Percentiles rank a stretch among this genome's conserved stretches.
phyloP scores from a whole-genome alignment of 495 filamentous ascomycete species.

The Xeromyces bisporus region DNA sequence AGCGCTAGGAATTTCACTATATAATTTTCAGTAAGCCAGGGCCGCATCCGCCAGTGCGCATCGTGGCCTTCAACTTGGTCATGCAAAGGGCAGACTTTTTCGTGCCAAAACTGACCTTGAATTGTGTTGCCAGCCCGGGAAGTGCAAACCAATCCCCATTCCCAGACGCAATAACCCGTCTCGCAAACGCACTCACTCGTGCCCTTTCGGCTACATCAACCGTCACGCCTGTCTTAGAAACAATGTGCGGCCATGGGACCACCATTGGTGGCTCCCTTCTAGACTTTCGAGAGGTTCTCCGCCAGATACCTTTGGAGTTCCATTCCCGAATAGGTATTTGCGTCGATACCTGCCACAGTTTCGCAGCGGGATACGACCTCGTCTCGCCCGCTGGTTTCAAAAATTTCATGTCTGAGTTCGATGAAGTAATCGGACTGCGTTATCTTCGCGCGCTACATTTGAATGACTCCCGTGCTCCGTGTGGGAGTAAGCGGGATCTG shows the following conservation, averaged over 20 bases:
- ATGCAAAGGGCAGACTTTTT: not conserved
- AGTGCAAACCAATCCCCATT: conserved; percentile 50
- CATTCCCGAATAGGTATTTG: conserved; percentile 88
- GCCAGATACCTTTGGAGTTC: conserved; percentile 43
- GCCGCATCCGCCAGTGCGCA: too few species aligned
- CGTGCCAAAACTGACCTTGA: conserved; percentile 5
- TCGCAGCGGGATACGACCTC: conserved; percentile 85
- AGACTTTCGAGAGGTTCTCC: conserved; percentile 73
- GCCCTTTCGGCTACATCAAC: conserved; percentile 57
- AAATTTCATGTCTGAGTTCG: conserved; percentile 55
- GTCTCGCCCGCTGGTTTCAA: conserved; percentile 56
- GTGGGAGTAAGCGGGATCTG: conserved; percentile 60
- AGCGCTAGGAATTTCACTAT: conserved; percentile 69
- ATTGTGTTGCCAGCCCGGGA: conserved; percentile 40
- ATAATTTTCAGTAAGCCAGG: conserved; percentile 71
- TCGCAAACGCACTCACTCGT: conserved; percentile 62
- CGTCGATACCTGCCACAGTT: conserved; percentile 91
- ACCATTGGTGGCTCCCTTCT: conserved; percentile 74
- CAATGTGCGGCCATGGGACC: conserved; percentile 82
- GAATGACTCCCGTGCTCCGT: conserved; percentile 84
- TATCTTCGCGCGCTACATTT: conserved; percentile 79
- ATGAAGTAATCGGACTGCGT: conserved; percentile 56
- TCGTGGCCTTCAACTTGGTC: too few species aligned
- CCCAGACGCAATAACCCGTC: conserved; percentile 52
- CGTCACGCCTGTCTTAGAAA: conserved; percentile 77